These are phyloP conservation scores for Cladochytrium tenue DNA, from an alignment of 371 early-diverging fungal genomes.

Conservation along the genomic window DNA sequence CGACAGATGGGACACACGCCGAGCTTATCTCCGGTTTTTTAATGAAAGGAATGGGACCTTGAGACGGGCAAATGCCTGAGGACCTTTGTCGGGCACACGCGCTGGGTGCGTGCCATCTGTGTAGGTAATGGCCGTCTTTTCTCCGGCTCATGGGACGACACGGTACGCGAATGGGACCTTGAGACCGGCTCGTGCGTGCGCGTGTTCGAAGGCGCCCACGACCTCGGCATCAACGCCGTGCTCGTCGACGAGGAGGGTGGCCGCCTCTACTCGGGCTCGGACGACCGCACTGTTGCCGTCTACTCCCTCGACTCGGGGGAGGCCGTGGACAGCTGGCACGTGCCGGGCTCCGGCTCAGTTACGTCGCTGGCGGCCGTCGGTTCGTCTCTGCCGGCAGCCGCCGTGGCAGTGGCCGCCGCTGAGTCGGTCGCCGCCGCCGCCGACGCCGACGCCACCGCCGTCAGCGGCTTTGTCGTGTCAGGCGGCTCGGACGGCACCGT, in stretches of 20 bases:
- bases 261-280: slow-evolving; percentile 29
- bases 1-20: too few species aligned
- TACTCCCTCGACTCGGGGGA: slow-evolving; percentile 23
- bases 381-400: slow-evolving; percentile 82
- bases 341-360: slow-evolving; percentile 18
- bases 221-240: slow-evolving; percentile 30
- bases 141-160: slow-evolving; percentile 87
- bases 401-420: not conserved
- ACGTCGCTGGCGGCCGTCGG: slow-evolving; percentile 75
- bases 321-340: slow-evolving; percentile 44
- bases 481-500: slow-evolving; percentile 21
- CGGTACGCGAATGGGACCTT: slow-evolving; percentile 84
- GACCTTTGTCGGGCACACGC: slow-evolving; percentile 79
- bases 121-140: slow-evolving; percentile 51
- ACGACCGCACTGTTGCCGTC: slow-evolving; percentile 27
- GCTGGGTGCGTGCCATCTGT: slow-evolving; percentile 59
- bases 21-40: not conserved
- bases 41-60: slow-evolving; percentile 63
- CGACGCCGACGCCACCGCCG: not conserved
- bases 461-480: slow-evolving; percentile 7
- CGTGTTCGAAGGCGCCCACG: slow-evolving; percentile 24
- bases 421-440: slow-evolving; percentile 1
- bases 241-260: slow-evolving; percentile 16
- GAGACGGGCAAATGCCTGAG: slow-evolving; percentile 73
- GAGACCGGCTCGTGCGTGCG: slow-evolving; percentile 65